Evolutionary conservation across 768 basidiomycete genomes (phyloP).

Genomic region (Auriscalpium vulgare): DNA sequence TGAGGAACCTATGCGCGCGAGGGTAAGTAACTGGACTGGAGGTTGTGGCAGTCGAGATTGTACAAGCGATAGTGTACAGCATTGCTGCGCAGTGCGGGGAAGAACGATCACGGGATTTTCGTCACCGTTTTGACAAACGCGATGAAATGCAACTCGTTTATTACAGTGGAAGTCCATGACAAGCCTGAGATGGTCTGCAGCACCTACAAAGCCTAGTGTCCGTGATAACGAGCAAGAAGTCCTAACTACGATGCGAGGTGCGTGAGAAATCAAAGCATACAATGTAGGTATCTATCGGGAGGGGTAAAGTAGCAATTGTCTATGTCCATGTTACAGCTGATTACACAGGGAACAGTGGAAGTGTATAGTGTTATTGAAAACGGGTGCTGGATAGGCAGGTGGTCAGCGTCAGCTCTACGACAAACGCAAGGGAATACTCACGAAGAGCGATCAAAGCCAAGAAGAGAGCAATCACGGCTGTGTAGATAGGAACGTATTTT

Average conservation of each 20-base stretch:
- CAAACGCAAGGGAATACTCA: constrained; percentile 32
- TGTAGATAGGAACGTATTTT: constrained; percentile 77
- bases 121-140: too few relatives aligned
- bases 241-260: not conserved
- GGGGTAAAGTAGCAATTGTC: constrained; percentile 1
- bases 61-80: too few relatives aligned
- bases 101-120: too few relatives aligned
- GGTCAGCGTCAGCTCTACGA: not conserved
- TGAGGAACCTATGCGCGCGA: not conserved
- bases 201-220: not conserved
- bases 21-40: too few relatives aligned
- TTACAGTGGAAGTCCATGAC: constrained; percentile 7
- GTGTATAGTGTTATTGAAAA: not conserved
- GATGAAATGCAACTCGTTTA: not conserved
- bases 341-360: not conserved
- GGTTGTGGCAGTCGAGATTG: too few relatives aligned
- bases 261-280: not conserved
- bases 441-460: constrained; percentile 71
- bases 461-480: constrained; percentile 60
- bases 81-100: too few relatives aligned
- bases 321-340: constrained; percentile 3
- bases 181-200: constrained; percentile 6
- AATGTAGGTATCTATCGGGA: not conserved
- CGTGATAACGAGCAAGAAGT: not conserved
- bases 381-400: not conserved